Base-by-base conservation (phyloP, 805 yeast genomes). In the Suhomyces tanzawaensis region DNA sequence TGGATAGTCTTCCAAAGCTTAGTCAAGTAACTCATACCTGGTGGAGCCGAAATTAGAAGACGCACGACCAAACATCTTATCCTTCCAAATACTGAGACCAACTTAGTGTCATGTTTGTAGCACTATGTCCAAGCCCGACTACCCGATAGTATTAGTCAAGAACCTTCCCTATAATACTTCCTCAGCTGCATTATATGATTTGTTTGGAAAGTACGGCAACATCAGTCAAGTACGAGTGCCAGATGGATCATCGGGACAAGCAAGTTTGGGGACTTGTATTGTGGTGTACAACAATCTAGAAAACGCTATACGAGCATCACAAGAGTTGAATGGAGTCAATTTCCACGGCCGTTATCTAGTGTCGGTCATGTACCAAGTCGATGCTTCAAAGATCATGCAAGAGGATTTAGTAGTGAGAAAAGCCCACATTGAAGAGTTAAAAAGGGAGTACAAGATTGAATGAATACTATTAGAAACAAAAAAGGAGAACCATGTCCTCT, bases 291-390 rank as follows among this genome's bases (percentile, higher is more conserved):
- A 70, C 36, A 74, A 73, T 31, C 41, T 71, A 14, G 57, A 58
- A 19, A 68, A 69, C 42, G 81, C 85, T 12, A 55, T 53, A n/a
- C 52, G 55, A 22, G 84, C 85, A 0, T 62, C 70, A 15, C 71
- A 67, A n/a, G 80, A 75, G 42, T 53, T 80, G 36, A 75, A 75
- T 36, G 87, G 87, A 1, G 74, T 72, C 42, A 79, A 79, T 48
- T 74, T 74, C 45, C 71, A 75, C 41, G 79, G 80, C 7, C 49
- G 86, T 39, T 81, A 80, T 49, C 48, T 81, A 23, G 80, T 81
- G 18, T 76, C 79, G 7, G 54, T 67, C 36, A 37, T 69, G 41
- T 78, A 71, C 45, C 66, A 57, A 25, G 72, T 75, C 11, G 81
- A 75, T 39, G 61, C 53, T 45, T 45, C 61, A 7, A 54, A 51